phyloP scores from a whole-genome alignment of 1,284 basidiomycete species.

The Gomphus bonarii region DNA sequence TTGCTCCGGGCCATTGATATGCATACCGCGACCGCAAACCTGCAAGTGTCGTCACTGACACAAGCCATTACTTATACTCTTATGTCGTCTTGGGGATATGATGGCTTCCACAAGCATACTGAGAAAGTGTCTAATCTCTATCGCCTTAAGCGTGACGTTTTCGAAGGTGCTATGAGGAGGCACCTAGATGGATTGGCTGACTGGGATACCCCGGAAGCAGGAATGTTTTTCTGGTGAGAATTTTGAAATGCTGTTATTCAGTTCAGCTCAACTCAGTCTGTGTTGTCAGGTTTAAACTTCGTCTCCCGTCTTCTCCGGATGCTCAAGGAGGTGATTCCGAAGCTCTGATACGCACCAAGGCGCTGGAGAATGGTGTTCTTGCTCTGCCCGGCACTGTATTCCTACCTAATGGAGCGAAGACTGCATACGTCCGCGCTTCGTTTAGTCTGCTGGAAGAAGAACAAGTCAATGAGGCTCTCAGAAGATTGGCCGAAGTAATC shows the following conservation, averaged over 20 bases:
- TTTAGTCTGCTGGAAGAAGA: conserved; percentile 69
- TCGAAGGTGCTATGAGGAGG: conserved; percentile 66
- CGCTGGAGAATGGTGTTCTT: conserved; percentile 74
- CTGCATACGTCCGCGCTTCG: conserved; percentile 68
- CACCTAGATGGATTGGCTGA: conserved; percentile 70
- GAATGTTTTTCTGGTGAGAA: conserved; percentile 84
- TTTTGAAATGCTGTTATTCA: neutral
- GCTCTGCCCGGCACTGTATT: conserved; percentile 80
- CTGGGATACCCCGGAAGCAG: conserved; percentile 81
- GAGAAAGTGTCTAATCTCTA: conserved; percentile 72
- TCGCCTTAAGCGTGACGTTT: conserved; percentile 65
- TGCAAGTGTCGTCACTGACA: conserved; percentile 71
- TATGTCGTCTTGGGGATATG: conserved; percentile 68
- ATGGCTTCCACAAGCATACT: conserved; percentile 71
- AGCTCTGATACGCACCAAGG: conserved; percentile 68
- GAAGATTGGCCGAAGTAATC: conserved; percentile 55
- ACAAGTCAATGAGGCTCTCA: conserved; percentile 67
- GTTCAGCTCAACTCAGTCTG: neutral
- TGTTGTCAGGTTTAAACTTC: conserved; percentile 52
- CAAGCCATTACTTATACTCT: conserved; percentile 69
- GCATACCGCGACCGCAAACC: conserved; percentile 61
- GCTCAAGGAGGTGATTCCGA: conserved; percentile 56
- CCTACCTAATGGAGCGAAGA: conserved; percentile 57
- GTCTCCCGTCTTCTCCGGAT: conserved; percentile 21
- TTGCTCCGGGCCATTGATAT: conserved; percentile 70